phyloP scores from a whole-genome alignment of 768 basidiomycete genomes.

The Leccinum fibrillosum region DNA sequence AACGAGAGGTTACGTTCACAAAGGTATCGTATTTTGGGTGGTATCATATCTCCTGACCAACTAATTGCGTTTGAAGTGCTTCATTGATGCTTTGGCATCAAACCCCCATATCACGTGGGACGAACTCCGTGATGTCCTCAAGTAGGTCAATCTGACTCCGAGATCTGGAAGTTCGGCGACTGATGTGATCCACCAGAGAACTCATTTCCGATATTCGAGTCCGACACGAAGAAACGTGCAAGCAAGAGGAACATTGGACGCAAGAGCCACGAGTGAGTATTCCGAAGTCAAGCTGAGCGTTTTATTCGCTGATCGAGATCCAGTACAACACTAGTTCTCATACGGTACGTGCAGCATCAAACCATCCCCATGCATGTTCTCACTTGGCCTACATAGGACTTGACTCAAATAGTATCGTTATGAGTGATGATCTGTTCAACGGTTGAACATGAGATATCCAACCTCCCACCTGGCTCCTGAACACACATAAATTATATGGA shows the following conservation, averaged over 20 bases:
- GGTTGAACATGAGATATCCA: not conserved
- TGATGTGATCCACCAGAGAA: conserved; percentile 4
- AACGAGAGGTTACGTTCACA: conserved; percentile 20
- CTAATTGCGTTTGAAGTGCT: conserved; percentile 13
- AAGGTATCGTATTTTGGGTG: conserved; percentile 13
- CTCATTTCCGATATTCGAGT: conserved; percentile 12
- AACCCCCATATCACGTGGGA: conserved; percentile 17
- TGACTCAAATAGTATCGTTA: conserved; percentile 8
- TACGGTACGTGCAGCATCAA: conserved; percentile 6
- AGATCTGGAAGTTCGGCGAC: not conserved
- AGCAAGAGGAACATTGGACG: not conserved
- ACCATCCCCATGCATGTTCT: conserved; percentile 32
- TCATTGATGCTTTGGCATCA: conserved; percentile 9
- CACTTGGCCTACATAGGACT: not conserved
- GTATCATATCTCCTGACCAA: not conserved
- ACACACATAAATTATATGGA: not conserved
- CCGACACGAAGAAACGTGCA: conserved; percentile 7
- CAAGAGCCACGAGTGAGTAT: conserved; percentile 23
- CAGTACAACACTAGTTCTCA: conserved; percentile 13
- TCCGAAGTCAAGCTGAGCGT: conserved; percentile 1
- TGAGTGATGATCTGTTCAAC: not conserved
- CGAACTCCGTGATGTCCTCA: conserved; percentile 17
- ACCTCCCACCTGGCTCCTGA: not conserved
- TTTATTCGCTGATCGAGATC: not conserved
- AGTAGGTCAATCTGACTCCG: conserved; percentile 5